Evolutionary conservation across 106 monocot genomes (phyloP), one percentile per base, ranked within the genome.

Genomic region (Dendrobium chrysotoxum): DNA sequence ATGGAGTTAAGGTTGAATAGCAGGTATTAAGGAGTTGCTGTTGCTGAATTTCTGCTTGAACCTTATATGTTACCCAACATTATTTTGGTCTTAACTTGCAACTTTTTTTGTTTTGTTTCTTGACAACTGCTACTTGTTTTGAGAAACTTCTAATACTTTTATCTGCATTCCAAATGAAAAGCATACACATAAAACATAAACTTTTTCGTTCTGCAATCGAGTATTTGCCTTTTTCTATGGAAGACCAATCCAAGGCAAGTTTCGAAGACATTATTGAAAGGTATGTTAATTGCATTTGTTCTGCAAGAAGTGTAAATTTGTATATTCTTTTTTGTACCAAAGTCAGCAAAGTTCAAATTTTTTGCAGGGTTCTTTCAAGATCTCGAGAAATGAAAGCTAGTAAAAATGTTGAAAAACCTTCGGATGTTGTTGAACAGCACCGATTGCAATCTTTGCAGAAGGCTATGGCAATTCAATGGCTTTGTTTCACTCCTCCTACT

Each of bases 261-360:
- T 95, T 95, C 87, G 95, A 99, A 80, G 95, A 95, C 75, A 93
- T 99, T 53, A 86, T 99, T 84, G 95, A 99, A 80, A 98, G 94
- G 98, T 98, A 71, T 70, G 80, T 58, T 76, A 6, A 12, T 76
- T 40, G 40, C 23, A 21, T 26, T 50, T 47, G n/a, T n/a, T 26
- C 28, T 76, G 10, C 17, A 39, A 39, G 1, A 46, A 28, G 47
- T 46, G 47, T 76, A 6, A 76, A 76, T 47, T 2, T 45, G 12
- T 40, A 17, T 18, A 26, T 47, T 28, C 46, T 45, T 76, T 4
- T 9, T 50, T 45, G 44, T 47, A 58, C 9, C 79, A 57, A 45
- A 40, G 23, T 12, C 42, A 53, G 75, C 13, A 21, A 6, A 0
- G 41, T 30, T 68, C 13, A 41, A 20, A 80, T 58, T 81, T 65